Evolutionary conservation across 2,329 filamentous ascomycete species (phyloP).

Genomic region (Curvularia lunata): DNA sequence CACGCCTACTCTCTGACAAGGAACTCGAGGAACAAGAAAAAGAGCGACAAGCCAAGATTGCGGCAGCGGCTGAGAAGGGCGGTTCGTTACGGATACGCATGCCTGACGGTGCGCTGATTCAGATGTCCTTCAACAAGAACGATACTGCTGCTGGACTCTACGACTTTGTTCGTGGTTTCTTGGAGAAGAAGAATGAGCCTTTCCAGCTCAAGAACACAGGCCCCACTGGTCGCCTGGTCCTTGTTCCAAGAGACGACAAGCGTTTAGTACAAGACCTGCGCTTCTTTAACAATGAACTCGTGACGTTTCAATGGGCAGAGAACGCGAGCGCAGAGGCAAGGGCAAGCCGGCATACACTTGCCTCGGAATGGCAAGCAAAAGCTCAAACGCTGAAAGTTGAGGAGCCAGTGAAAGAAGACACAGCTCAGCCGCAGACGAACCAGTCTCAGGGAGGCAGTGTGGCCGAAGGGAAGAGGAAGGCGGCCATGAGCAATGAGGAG

Average conservation of each 20-base stretch:
- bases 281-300: conserved; percentile 71
- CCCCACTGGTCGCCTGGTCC: conserved; percentile 56
- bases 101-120: conserved; percentile 81
- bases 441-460: conserved; percentile 26
- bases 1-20: conserved; percentile 78
- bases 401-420: conserved; percentile 49
- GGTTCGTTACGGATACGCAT: conserved; percentile 83
- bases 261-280: conserved; percentile 75
- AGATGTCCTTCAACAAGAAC: conserved; percentile 70
- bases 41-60: conserved; percentile 69
- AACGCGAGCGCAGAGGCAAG: conserved; percentile 63
- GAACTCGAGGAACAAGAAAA: conserved; percentile 76
- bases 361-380: conserved; percentile 62
- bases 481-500: conserved; percentile 39
- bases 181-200: conserved; percentile 67
- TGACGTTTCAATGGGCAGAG: conserved; percentile 78
- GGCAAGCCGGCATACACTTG: conserved; percentile 63
- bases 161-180: conserved; percentile 72
- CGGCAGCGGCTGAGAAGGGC: conserved; percentile 64
- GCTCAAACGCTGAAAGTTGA: conserved; percentile 73
- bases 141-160: conserved; percentile 78
- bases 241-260: conserved; percentile 55
- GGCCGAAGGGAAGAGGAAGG: conserved; percentile 43
- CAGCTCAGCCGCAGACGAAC: conserved; percentile 9
- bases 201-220: conserved; percentile 76